Conservation (phyloP, 2,329 filamentous ascomycete species). For the Conoideocrella luteorostrata region DNA sequence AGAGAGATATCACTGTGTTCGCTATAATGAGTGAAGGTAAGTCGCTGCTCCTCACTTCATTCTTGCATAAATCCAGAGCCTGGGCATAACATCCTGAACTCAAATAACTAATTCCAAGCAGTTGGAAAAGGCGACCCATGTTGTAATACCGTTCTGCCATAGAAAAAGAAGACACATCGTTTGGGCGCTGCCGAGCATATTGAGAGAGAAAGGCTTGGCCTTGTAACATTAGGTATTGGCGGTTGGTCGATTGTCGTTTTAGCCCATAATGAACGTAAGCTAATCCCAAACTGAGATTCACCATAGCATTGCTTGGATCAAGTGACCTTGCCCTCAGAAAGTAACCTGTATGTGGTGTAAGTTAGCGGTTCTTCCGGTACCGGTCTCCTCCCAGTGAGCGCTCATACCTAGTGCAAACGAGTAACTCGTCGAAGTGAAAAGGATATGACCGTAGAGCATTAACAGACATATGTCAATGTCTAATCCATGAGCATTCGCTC, state of each 20-base stretch:
- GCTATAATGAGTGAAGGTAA: conserved; percentile 24
- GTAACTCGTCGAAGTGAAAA: conserved; percentile 79
- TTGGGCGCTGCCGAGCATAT: conserved; percentile 20
- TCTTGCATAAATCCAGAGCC: conserved; percentile 19
- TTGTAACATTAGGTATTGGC: conserved; percentile 81
- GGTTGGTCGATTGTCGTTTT: conserved; percentile 83
- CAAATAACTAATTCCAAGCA: conserved; percentile 37
- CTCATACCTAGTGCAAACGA: conserved; percentile 65
- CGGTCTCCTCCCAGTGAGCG: neutral
- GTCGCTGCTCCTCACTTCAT: conserved; percentile 11
- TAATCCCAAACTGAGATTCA: conserved; percentile 75
- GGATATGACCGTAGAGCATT: conserved; percentile 83
- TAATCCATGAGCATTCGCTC: conserved; percentile 1
- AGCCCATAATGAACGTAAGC: conserved; percentile 84
- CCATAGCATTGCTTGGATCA: conserved; percentile 67
- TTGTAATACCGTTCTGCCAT: conserved; percentile 32
- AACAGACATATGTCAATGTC: conserved; percentile 73
- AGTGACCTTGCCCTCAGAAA: conserved; percentile 73
- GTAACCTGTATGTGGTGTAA: conserved; percentile 49
- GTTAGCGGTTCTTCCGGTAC: too few relatives aligned
- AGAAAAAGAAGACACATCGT: conserved; percentile 5
- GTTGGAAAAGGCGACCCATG: conserved; percentile 30
- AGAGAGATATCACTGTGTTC: conserved; percentile 26
- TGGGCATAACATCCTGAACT: conserved; percentile 64
- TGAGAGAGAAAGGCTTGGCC: conserved; percentile 68